Percentiles rank a stretch among this genome's conserved stretches.
phyloP scores from a whole-genome alignment of 345 rosid species.

The Durio zibethinus region DNA sequence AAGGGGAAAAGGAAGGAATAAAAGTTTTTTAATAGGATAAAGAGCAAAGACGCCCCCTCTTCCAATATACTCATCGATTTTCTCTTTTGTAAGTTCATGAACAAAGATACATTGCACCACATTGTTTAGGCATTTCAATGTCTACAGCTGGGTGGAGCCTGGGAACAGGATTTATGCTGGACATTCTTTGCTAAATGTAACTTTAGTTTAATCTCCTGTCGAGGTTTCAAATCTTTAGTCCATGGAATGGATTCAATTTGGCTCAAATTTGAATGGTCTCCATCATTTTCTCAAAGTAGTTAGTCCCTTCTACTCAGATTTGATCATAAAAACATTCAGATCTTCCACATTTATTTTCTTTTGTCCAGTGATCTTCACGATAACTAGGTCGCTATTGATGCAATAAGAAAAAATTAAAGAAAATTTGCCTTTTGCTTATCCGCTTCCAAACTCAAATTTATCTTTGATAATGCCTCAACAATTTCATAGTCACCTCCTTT shows the following conservation, averaged over 20 bases:
- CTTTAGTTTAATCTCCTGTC: neutral
- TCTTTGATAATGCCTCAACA: neutral
- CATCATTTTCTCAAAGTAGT: neutral
- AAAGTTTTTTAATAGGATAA: neutral
- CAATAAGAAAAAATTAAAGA: neutral
- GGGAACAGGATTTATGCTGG: neutral
- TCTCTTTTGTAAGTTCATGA: neutral
- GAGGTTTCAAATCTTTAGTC: neutral
- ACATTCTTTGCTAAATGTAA: neutral
- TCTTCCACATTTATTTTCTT: neutral
- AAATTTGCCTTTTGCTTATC: neutral
- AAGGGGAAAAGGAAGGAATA: neutral
- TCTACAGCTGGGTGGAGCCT: neutral
- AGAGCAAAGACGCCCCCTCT: neutral
- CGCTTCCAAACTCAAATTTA: neutral
- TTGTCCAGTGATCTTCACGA: neutral
- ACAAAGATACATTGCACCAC: neutral
- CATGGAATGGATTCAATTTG: neutral
- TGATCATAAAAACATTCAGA: neutral
- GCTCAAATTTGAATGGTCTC: neutral
- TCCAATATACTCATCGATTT: neutral
- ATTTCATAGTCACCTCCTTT: conserved; percentile 19
- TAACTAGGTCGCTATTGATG: neutral
- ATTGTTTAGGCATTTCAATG: neutral
- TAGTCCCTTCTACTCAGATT: neutral